Conservation (phyloP, 352 stramenopile genomes). For the Globisporangium uncinulatum region DNA sequence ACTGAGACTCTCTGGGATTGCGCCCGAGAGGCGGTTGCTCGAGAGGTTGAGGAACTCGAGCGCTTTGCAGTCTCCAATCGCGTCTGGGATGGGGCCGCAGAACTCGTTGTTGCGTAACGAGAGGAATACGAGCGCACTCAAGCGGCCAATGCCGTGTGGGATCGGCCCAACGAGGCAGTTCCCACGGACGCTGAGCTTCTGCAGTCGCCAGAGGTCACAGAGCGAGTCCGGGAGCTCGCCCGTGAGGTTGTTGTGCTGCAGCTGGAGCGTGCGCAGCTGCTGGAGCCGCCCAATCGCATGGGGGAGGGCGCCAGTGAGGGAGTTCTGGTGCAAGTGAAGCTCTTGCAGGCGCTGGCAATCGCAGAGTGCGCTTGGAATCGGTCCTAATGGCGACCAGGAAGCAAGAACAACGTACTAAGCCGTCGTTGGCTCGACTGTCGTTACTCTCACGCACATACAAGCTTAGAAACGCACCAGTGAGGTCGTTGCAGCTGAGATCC, state of each 20-base stretch:
- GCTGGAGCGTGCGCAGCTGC: conserved; percentile 60
- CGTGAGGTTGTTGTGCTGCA: conserved; percentile 81
- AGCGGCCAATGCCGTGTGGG: conserved; percentile 48
- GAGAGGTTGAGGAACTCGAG: conserved; percentile 86
- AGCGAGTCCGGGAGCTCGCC: conserved; percentile 45
- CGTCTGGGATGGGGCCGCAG: conserved; percentile 49
- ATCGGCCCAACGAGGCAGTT: conserved; percentile 73
- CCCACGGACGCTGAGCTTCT: conserved; percentile 66
- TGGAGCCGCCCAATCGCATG: conserved; percentile 37
- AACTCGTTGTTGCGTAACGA: conserved; percentile 85
- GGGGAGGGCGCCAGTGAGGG: conserved; percentile 34
- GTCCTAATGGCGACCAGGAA: conserved; percentile 11
- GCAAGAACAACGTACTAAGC: too few species aligned
- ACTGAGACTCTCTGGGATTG: conserved; percentile 63
- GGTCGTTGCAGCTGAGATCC: conserved; percentile 81
- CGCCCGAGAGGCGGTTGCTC: conserved; percentile 70
- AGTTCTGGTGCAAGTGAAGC: conserved; percentile 77
- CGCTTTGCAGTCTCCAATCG: conserved; percentile 61
- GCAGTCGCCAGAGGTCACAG: conserved; percentile 50
- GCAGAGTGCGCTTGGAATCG: conserved; percentile 37
- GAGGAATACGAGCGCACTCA: conserved; percentile 73
- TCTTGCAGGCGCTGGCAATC: conserved; percentile 63
- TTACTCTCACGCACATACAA: background rate
- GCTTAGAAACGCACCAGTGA: conserved; percentile 27
- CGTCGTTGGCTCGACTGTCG: too few species aligned